phyloP scores from a whole-genome alignment of 208 protist genomes.

The Acanthamoeba culbertsoni region DNA sequence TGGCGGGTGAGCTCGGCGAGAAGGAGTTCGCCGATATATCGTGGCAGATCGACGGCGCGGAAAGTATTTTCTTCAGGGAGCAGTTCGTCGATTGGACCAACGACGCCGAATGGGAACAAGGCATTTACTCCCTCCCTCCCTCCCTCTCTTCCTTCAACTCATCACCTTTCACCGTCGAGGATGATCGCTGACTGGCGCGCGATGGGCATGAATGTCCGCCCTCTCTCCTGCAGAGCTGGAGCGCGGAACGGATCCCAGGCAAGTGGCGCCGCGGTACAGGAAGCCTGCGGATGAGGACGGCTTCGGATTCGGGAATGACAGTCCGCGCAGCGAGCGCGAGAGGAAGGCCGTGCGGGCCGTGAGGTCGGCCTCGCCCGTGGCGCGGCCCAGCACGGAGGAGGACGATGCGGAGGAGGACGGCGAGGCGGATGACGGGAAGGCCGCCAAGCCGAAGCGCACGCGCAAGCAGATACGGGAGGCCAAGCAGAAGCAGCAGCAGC shows the following conservation, averaged over 20 bases:
- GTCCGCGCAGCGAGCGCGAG: no score
- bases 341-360: no score
- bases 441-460: neutral
- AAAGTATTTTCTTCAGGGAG: conserved; percentile 46
- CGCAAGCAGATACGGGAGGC: neutral
- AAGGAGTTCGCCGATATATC: neutral
- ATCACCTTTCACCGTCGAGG: neutral
- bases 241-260: no score
- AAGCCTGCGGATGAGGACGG: no score
- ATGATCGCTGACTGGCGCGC: neutral
- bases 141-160: neutral
- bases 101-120: neutral
- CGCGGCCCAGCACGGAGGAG: no score
- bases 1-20: neutral
- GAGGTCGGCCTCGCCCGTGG: no score
- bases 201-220: no score
- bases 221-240: no score
- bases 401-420: neutral
- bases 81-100: conserved; percentile 44
- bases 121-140: neutral
- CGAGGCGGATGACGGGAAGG: neutral
- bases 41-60: conserved; percentile 30
- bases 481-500: neutral
- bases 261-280: no score
- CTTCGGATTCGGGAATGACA: no score